These are phyloP conservation scores for Spathaspora girioi DNA, from an alignment of 805 yeast genomes.

Conservation along the genomic window DNA sequence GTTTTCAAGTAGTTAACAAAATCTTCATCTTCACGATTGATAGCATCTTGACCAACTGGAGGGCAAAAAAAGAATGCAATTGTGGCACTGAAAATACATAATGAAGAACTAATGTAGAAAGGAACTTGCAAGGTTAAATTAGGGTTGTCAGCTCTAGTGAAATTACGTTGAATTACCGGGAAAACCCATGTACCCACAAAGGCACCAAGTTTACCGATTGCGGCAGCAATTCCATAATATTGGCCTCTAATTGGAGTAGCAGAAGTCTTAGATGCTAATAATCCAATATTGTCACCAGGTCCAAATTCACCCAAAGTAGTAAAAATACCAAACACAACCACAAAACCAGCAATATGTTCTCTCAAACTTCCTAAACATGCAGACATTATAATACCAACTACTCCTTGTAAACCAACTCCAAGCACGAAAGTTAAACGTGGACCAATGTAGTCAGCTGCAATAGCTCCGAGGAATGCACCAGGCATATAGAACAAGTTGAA, in stretches of 20 bases:
- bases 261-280: conserved; percentile 79
- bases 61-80: conserved; percentile 73
- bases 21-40: conserved; percentile 69
- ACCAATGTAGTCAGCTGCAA: conserved; percentile 79
- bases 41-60: conserved; percentile 76
- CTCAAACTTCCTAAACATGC: conserved; percentile 56
- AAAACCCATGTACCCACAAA: conserved; percentile 86
- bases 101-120: conserved; percentile 74
- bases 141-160: not conserved
- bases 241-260: conserved; percentile 89
- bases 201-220: conserved; percentile 88
- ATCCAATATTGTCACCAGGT: conserved; percentile 89
- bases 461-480: conserved; percentile 84
- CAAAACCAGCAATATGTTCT: conserved; percentile 68
- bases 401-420: conserved; percentile 72
- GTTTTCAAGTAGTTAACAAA: conserved; percentile 63
- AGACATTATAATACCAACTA: conserved; percentile 81
- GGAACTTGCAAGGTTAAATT: conserved; percentile 49
- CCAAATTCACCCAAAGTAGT: conserved; percentile 88
- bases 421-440: conserved; percentile 72
- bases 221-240: conserved; percentile 89
- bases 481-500: conserved; percentile 85
- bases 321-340: conserved; percentile 84
- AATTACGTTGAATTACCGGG: conserved; percentile 53
- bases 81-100: conserved; percentile 69